phyloP scores from a whole-genome alignment of 2,329 filamentous ascomycete genomes.

The Trichoderma pleuroti region DNA sequence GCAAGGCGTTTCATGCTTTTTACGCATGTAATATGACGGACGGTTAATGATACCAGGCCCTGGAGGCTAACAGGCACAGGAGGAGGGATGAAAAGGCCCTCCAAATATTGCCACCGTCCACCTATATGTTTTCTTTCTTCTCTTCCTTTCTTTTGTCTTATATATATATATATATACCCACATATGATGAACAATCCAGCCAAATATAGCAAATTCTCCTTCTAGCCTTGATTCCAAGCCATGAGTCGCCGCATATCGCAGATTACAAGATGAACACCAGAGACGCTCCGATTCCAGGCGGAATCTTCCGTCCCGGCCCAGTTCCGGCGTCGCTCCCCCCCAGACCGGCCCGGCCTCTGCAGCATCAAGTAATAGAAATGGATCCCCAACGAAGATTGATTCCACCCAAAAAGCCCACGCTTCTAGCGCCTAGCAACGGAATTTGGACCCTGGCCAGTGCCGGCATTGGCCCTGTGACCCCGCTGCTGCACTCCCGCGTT shows the following conservation, averaged over 20 bases:
- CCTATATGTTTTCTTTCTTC: background rate
- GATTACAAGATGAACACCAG: background rate
- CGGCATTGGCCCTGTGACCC: background rate
- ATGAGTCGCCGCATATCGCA: background rate
- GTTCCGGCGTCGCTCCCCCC: background rate
- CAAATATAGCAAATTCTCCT: background rate
- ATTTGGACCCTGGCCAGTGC: background rate
- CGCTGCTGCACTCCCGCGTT: background rate
- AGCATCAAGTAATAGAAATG: background rate
- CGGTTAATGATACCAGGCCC: constrained; percentile 7
- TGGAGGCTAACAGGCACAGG: background rate
- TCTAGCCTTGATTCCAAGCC: background rate
- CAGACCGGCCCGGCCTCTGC: constrained; percentile 9
- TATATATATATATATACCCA: constrained; percentile 8
- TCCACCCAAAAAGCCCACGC: background rate
- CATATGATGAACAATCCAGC: background rate
- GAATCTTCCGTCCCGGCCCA: constrained; percentile 2
- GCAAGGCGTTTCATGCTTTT: background rate
- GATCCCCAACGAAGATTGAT: background rate
- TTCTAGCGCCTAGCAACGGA: background rate
- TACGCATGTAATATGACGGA: background rate
- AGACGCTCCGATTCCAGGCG: background rate
- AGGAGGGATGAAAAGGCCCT: background rate
- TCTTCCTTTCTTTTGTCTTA: background rate
- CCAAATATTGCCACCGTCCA: background rate